Percentiles rank a stretch among this genome's conserved stretches.
Evolutionary conservation across 2,329 filamentous ascomycete species (phyloP).

Genomic region (Emmonsia crescens): DNA sequence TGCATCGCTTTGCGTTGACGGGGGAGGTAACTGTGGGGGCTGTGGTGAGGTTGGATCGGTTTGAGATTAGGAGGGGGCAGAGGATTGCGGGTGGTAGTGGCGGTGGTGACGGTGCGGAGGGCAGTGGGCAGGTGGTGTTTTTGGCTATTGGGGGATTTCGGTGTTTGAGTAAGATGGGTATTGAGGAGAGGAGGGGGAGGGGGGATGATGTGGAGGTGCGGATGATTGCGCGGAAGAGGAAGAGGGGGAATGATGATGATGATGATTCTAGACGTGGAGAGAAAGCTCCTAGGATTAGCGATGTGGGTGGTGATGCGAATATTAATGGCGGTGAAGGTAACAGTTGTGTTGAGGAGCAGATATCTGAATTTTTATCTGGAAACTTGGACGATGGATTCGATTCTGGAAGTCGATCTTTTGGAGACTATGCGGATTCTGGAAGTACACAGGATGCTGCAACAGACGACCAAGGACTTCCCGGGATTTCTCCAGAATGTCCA

Average conservation of each 20-base stretch:
- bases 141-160: constrained; percentile 18
- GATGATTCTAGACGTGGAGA: not conserved
- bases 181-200: not conserved
- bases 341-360: not conserved
- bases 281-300: not conserved
- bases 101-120: not conserved
- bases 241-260: not conserved
- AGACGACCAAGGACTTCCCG: not conserved
- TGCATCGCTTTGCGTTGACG: constrained; percentile 12
- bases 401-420: not conserved
- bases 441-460: not conserved
- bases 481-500: not conserved
- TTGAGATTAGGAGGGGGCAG: constrained; percentile 15
- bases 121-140: constrained; percentile 15
- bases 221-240: not conserved
- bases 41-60: constrained; percentile 15
- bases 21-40: constrained; percentile 13
- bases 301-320: not conserved
- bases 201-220: not conserved
- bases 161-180: constrained; percentile 1
- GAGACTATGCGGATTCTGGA: not conserved
- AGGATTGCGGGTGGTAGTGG: constrained; percentile 13
- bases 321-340: not conserved
- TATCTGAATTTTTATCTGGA: not conserved
- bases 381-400: not conserved